Base-by-base conservation (phyloP, 768 basidiomycete genomes). In the Lentinula detonsa region DNA sequence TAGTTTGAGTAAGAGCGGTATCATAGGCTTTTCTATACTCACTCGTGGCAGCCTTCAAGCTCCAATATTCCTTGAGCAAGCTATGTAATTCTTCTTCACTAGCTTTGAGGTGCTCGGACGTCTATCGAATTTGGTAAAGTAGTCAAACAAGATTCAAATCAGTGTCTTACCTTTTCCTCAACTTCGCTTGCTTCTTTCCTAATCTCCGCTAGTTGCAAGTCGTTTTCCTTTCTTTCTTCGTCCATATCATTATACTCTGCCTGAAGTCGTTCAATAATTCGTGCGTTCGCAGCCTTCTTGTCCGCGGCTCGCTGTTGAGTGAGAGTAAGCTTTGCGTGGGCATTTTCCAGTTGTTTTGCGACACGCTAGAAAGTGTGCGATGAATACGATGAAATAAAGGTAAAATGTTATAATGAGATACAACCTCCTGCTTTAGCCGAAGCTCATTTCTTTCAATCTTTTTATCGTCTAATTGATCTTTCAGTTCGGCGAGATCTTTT, bases 61-160 rank as follows among this genome's bases (percentile, higher is more conserved):
- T 85, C 86, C 88, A 92, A 71, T 96, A 95, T 70, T 93, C 93
- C 8, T 83, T 75, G 43, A 97, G 78, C 18, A 97, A 77, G 60
- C 90, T 86, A 64, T 87, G 86, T n/a, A 95, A 76, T 69, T 95
- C 92, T 6, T 72, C 74, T 72, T 95, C 91, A 65, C 85, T 91
- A 61, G 77, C 77, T 69, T 82, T 86, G 58, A 92, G 73, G 66
- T 91, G 90, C 51, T 91, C 88, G 1, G 82, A 76, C 81, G 89
- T 93, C 91, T 93, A 65, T 56, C 10, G 21, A 13, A 28, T 28
- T 28, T 9, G 34, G 1, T 2, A 53, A 33, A 4, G 35, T 53
- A 40, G 16, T 42, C 7, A 7, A 2, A 23, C 13, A 0, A 16
- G 28, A n/a, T 13, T 2, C 4, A 33, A n/a, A 46, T 35, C 28